These are phyloP conservation scores for Rhizopogon salebrosus DNA, from an alignment of 768 basidiomycete species.

Conservation along the genomic window DNA sequence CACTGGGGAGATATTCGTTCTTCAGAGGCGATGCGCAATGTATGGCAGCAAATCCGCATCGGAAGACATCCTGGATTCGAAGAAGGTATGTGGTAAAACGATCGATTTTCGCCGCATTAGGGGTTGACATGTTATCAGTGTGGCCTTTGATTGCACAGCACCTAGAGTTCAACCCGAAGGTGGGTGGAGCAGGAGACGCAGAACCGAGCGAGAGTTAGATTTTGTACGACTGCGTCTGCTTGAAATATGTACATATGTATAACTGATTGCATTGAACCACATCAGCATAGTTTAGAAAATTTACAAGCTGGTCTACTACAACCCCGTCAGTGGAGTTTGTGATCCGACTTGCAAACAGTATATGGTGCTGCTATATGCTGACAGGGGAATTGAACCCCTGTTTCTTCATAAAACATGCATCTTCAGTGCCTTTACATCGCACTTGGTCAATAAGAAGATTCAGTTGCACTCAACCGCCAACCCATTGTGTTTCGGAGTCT, in stretches of 20 bases:
- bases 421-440: no score
- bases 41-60: conserved; percentile 81
- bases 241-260: conserved; percentile 1
- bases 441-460: no score
- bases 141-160: conserved; percentile 65
- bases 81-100: conserved; percentile 47
- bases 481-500: no score
- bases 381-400: no score
- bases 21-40: conserved; percentile 78
- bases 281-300: no score
- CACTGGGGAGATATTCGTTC: conserved; percentile 80
- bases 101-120: background rate
- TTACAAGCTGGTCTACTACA: no score
- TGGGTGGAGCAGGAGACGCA: conserved; percentile 18
- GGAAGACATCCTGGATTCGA: conserved; percentile 87
- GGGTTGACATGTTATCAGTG: conserved; percentile 33
- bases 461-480: no score
- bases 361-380: no score
- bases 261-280: no score
- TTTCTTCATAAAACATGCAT: no score
- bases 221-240: background rate
- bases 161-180: conserved; percentile 51
- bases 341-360: no score
- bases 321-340: no score
- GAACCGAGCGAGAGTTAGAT: conserved; percentile 14